phyloP scores from a whole-genome alignment of 1,284 basidiomycete genomes.

The Caloboletus inedulis region DNA sequence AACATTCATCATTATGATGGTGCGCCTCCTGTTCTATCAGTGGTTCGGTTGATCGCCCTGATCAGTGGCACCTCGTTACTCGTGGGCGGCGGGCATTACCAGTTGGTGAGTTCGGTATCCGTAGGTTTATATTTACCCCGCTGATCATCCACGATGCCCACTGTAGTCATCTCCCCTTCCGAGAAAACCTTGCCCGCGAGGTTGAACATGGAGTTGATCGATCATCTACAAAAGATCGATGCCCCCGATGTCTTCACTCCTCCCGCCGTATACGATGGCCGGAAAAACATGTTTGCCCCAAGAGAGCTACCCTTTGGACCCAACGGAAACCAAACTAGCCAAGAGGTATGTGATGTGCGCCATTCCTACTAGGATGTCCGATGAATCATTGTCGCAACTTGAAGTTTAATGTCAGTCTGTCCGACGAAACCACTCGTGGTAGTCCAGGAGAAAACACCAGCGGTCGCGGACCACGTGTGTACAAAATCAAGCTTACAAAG shows the following conservation, averaged over 20 bases:
- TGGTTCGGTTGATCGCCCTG: constrained; percentile 12
- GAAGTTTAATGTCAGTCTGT: constrained; percentile 62
- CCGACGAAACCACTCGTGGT: constrained; percentile 36
- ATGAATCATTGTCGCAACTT: constrained; percentile 4
- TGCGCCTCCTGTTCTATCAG: constrained; percentile 36
- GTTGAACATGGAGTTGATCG: constrained; percentile 66
- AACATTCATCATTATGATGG: constrained; percentile 76
- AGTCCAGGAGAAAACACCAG: constrained; percentile 34
- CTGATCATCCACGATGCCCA: constrained; percentile 14
- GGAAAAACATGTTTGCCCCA: constrained; percentile 71
- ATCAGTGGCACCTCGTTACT: constrained; percentile 12
- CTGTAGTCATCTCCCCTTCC: constrained; percentile 55
- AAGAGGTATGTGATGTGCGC: constrained; percentile 41
- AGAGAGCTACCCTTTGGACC: constrained; percentile 55
- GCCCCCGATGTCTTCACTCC: constrained; percentile 63
- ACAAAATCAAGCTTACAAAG: constrained; percentile 61
- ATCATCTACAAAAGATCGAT: constrained; percentile 51
- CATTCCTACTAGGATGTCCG: background rate
- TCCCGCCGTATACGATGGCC: constrained; percentile 68
- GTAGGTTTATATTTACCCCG: background rate
- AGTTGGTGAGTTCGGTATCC: constrained; percentile 53
- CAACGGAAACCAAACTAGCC: constrained; percentile 37
- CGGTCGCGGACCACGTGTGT: constrained; percentile 51
- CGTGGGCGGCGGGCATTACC: constrained; percentile 2
- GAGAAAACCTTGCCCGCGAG: constrained; percentile 64